Conservation (phyloP, 306 rosid species). For the Acacia confusa region DNA sequence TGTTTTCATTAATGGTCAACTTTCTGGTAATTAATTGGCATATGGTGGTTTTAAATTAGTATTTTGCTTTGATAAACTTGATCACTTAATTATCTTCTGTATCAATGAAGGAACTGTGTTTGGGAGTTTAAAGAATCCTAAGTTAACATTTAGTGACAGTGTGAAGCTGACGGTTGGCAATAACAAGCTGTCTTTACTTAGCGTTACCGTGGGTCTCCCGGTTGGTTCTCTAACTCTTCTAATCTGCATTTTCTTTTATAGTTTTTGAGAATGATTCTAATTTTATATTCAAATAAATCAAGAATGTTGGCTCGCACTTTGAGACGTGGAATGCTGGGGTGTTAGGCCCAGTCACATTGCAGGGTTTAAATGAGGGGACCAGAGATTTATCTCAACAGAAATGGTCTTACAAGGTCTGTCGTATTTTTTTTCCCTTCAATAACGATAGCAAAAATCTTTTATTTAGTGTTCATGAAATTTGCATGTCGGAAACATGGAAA, state of each 20-base stretch:
- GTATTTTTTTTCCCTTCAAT: background rate
- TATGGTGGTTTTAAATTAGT: background rate
- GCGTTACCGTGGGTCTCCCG: background rate
- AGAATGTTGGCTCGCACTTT: background rate
- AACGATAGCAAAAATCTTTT: background rate
- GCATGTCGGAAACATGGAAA: background rate
- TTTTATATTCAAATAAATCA: background rate
- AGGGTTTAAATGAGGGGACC: background rate
- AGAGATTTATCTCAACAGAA: background rate
- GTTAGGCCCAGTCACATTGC: background rate
- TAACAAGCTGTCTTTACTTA: background rate
- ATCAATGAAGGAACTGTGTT: background rate
- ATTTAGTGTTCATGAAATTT: background rate
- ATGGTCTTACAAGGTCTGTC: background rate
- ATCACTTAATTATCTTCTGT: background rate
- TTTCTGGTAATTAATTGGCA: conserved; percentile 56
- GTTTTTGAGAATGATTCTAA: background rate
- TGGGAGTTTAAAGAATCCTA: background rate
- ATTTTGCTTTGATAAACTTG: conserved; percentile 13
- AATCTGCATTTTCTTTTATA: background rate
- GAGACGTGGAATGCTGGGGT: background rate
- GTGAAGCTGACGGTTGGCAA: background rate
- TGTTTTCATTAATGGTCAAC: conserved; percentile 87
- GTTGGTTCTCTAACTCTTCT: background rate
- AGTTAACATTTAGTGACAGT: background rate